phyloP scores from a whole-genome alignment of 257 asterid genomes.

The Lantana camara region DNA sequence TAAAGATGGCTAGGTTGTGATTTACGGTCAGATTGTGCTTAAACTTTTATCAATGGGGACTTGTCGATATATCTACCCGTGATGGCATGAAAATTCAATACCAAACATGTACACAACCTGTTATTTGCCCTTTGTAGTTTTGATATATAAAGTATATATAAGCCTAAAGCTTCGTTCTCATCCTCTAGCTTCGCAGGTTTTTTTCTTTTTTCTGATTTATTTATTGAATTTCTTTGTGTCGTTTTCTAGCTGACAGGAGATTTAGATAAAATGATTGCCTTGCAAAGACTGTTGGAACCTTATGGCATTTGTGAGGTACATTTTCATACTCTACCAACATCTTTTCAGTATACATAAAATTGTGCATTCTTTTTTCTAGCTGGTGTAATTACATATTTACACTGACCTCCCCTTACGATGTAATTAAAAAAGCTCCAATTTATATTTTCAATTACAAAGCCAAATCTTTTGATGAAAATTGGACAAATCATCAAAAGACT shows the following conservation, averaged over 20 bases:
- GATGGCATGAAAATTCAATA: not conserved
- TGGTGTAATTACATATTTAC: no score
- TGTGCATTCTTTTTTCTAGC: no score
- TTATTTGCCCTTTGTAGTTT: slow-evolving; percentile 2
- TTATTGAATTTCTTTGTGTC: slow-evolving; percentile 14
- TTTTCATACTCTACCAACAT: slow-evolving; percentile 17
- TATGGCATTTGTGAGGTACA: slow-evolving; percentile 96
- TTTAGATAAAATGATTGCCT: slow-evolving; percentile 91
- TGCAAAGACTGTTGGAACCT: slow-evolving; percentile 92
- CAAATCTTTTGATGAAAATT: not conserved
- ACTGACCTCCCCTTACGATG: not conserved
- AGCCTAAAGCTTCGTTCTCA: not conserved
- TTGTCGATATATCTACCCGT: no score
- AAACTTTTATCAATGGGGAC: no score
- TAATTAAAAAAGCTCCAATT: not conserved
- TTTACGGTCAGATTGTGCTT: no score
- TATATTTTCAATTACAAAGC: no score
- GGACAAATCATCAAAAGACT: no score
- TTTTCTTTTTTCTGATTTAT: not conserved
- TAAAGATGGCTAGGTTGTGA: no score
- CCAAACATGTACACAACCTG: not conserved
- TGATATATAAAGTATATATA: not conserved
- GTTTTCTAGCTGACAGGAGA: slow-evolving; percentile 83
- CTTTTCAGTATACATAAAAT: no score
- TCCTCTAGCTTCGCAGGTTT: not conserved